Percentiles rank a stretch among this genome's conserved stretches.
Evolutionary conservation across 1,284 basidiomycete genomes (phyloP).

Genomic region (Sporisorium iseilematis-ciliati): DNA sequence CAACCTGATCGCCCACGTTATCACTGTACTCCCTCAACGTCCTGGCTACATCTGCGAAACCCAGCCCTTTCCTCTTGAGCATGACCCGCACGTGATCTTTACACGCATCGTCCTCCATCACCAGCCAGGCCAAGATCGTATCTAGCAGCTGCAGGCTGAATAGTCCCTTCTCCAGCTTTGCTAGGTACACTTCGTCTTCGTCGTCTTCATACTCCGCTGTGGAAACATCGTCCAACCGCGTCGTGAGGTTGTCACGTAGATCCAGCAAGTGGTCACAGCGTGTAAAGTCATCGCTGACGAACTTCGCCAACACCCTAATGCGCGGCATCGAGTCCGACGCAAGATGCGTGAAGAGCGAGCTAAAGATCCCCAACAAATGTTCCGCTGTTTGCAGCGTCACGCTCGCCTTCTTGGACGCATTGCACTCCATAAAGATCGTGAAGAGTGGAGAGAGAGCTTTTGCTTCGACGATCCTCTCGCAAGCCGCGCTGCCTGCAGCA

Average conservation of each 20-base stretch:
- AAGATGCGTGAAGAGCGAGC: constrained; percentile 88
- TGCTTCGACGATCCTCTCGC: constrained; percentile 78
- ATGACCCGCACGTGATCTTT: constrained; percentile 47
- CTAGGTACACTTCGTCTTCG: constrained; percentile 84
- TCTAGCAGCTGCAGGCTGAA: constrained; percentile 91
- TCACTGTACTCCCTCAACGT: constrained; percentile 56
- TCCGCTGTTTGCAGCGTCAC: constrained; percentile 76
- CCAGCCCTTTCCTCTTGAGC: constrained; percentile 27
- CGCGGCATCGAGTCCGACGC: constrained; percentile 84
- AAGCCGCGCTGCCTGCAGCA: constrained; percentile 73
- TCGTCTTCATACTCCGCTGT: constrained; percentile 77
- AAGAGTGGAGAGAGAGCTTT: constrained; percentile 90
- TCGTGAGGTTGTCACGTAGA: constrained; percentile 79
- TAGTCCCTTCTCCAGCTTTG: constrained; percentile 84
- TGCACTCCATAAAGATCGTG: constrained; percentile 83
- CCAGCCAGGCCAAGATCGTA: constrained; percentile 92
- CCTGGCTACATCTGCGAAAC: constrained; percentile 24
- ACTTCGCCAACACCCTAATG: constrained; percentile 88
- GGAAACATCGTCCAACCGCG: constrained; percentile 75
- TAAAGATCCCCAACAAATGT: constrained; percentile 88
- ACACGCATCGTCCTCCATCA: constrained; percentile 94
- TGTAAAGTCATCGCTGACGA: constrained; percentile 89
- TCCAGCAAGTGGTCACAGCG: constrained; percentile 93
- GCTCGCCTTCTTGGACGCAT: background rate
- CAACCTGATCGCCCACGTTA: constrained; percentile 58